phyloP scores from a whole-genome alignment of 2,329 filamentous ascomycete species.

The Fusarium sp. region DNA sequence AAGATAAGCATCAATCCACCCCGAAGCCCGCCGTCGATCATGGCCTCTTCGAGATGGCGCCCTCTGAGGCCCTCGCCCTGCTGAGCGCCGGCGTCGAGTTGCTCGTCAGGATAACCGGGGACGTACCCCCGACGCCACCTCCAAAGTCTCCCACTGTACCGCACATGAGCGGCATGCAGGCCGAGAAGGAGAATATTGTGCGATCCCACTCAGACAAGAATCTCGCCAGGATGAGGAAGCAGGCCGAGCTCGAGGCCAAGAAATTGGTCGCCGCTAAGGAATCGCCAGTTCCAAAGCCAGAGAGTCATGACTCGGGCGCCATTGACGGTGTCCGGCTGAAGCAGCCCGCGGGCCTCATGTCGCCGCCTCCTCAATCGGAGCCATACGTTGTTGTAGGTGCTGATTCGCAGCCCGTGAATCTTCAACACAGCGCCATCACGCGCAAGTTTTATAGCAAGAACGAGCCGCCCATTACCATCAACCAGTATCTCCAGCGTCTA shows the following conservation, averaged over 20 bases:
- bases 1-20: slow-evolving; percentile 37
- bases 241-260: slow-evolving; percentile 51
- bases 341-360: slow-evolving; percentile 48
- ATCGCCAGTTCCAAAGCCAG: slow-evolving; percentile 1
- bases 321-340: slow-evolving; percentile 69
- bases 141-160: slow-evolving; percentile 73
- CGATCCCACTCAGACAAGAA: slow-evolving; percentile 69
- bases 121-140: slow-evolving; percentile 84
- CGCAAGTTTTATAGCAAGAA: slow-evolving; percentile 94
- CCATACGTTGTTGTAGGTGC: slow-evolving; percentile 74
- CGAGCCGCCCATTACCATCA: slow-evolving; percentile 83
- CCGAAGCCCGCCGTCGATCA: slow-evolving; percentile 55
- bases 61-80: slow-evolving; percentile 81
- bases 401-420: slow-evolving; percentile 77
- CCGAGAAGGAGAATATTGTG: slow-evolving; percentile 71
- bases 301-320: slow-evolving; percentile 41
- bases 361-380: slow-evolving; percentile 48
- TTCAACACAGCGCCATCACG: slow-evolving; percentile 87
- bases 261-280: slow-evolving; percentile 32
- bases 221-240: slow-evolving; percentile 58
- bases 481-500: slow-evolving; percentile 87
- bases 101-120: slow-evolving; percentile 78
- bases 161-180: slow-evolving; percentile 73
- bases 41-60: slow-evolving; percentile 79
- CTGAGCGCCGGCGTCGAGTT: slow-evolving; percentile 79